phyloP scores from a whole-genome alignment of 2,329 filamentous ascomycete genomes.

The Curvularia lunata region DNA sequence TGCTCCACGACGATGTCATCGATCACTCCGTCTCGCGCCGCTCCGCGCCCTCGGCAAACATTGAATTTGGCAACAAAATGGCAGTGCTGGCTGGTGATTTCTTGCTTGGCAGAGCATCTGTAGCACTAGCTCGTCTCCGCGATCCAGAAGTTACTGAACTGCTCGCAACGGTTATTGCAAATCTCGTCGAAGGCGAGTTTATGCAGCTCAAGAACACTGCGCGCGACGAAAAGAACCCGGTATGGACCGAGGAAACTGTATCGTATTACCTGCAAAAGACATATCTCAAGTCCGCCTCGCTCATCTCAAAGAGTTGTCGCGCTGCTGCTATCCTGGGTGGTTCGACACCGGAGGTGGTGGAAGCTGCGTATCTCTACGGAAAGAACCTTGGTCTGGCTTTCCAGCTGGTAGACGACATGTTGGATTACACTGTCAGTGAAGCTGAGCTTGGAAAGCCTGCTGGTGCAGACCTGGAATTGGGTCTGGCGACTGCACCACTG shows the following conservation, averaged over 20 bases:
- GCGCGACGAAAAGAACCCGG: slow-evolving; percentile 80
- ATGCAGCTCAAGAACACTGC: slow-evolving; percentile 99
- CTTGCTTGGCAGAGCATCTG: slow-evolving; percentile 87
- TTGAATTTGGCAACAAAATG: slow-evolving; percentile 99
- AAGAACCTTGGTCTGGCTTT: slow-evolving; percentile 94
- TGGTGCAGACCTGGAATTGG: slow-evolving; percentile 90
- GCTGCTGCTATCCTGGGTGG: slow-evolving; percentile 86
- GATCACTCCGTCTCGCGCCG: slow-evolving; percentile 88
- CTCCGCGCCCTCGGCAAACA: slow-evolving; percentile 84
- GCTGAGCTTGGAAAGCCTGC: slow-evolving; percentile 91
- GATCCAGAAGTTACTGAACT: slow-evolving; percentile 96
- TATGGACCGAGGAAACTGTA: slow-evolving; percentile 87
- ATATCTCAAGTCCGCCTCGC: slow-evolving; percentile 92
- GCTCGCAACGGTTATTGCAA: slow-evolving; percentile 93
- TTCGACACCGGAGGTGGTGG: slow-evolving; percentile 76
- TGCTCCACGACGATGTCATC: slow-evolving; percentile 98
- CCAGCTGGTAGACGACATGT: slow-evolving; percentile 96
- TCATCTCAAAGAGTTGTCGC: slow-evolving; percentile 96
- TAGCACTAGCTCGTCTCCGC: slow-evolving; percentile 85
- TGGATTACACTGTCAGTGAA: slow-evolving; percentile 90
- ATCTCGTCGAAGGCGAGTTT: slow-evolving; percentile 97
- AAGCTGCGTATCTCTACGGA: slow-evolving; percentile 90
- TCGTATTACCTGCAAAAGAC: slow-evolving; percentile 97
- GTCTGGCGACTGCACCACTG: slow-evolving; percentile 89
- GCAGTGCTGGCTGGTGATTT: slow-evolving; percentile 98